Evolutionary conservation across 2,329 filamentous ascomycete species (phyloP).

Genomic region (Hypoxylon sp.): DNA sequence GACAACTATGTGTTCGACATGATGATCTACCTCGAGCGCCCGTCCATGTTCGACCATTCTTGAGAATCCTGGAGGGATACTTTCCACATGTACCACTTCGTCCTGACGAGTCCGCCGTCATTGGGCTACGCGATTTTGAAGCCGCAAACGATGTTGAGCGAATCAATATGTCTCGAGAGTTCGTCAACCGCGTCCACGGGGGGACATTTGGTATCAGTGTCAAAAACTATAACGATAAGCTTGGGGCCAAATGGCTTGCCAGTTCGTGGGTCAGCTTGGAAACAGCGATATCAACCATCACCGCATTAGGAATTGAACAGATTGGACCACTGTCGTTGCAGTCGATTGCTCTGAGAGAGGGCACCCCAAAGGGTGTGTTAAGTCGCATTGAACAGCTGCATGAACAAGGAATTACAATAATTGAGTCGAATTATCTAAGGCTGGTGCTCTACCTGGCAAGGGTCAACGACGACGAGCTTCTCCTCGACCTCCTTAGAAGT

Average conservation of each 20-base stretch:
- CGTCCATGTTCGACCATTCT: constrained; percentile 59
- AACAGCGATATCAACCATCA: constrained; percentile 72
- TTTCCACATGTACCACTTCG: constrained; percentile 56
- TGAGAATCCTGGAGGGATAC: constrained; percentile 61
- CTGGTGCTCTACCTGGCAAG: constrained; percentile 73
- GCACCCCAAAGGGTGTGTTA: constrained; percentile 66
- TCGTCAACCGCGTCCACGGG: constrained; percentile 55
- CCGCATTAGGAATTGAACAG: constrained; percentile 76
- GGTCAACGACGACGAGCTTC: constrained; percentile 63
- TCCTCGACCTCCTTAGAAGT: constrained; percentile 59
- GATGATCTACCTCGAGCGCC: constrained; percentile 57
- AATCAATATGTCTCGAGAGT: constrained; percentile 49
- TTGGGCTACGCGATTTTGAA: constrained; percentile 22
- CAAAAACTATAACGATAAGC: constrained; percentile 71
- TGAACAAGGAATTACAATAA: constrained; percentile 71
- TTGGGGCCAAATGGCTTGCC: constrained; percentile 86
- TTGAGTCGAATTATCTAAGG: constrained; percentile 72
- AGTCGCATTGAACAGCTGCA: constrained; percentile 71
- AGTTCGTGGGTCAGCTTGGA: constrained; percentile 77
- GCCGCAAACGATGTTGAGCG: constrained; percentile 30
- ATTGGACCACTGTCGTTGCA: constrained; percentile 83
- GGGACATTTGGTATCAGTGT: constrained; percentile 54
- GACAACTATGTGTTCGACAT: constrained; percentile 55
- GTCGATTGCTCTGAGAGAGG: constrained; percentile 77
- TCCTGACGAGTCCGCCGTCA: constrained; percentile 52